Evolutionary conservation across 169 alveolate genomes (phyloP), one percentile per base, ranked within the genome.

Genomic region (Cryptosporidium ryanae): DNA sequence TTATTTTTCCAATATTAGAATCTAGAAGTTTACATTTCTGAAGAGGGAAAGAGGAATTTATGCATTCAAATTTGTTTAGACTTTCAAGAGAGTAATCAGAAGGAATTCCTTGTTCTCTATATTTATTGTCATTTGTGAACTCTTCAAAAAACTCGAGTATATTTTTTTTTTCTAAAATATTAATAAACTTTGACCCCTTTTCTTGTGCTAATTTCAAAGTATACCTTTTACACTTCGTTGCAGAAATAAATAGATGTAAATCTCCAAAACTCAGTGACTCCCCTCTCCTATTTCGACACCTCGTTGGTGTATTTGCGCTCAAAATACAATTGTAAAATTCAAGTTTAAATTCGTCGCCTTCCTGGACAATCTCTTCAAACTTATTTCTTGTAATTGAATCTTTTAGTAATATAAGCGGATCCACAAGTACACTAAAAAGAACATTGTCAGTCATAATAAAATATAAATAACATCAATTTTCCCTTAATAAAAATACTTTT

Each of bases 211-310:
- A 50, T 46, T 61, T 55, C 55, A 76, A 43, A n/a, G 87, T 76
- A 29, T 76, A 76, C 21, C 59, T 61, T 44, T 76, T 76, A n/a
- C 13, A 57, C 38, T 44, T 55, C 10, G 87, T 27, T n/a, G 70
- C 61, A 15, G 76, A 57, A 4, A 76, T 23, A 13, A 76, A 76
- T 59, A 76, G 21, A 76, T 76, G 63, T 34, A 76, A 61, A 76
- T 76, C 87, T 2, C 44, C 48, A 17, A 76, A 61, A 38, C n/a
- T 76, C 5, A 76, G 46, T 13, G 71, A 38, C 44, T 76, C 87
- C 15, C 87, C 87, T 59, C 87, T 25, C n/a, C 87, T 55, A 76
- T 61, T 76, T 44, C 87, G 55, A 34, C 87, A 76, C 44, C 87
- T 55, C 12, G 87, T 76, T 10, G 87, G 87, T n/a, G 71, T 61